Base-by-base conservation (phyloP, 2,329 filamentous ascomycete species). In the Monilinia fructigena region DNA sequence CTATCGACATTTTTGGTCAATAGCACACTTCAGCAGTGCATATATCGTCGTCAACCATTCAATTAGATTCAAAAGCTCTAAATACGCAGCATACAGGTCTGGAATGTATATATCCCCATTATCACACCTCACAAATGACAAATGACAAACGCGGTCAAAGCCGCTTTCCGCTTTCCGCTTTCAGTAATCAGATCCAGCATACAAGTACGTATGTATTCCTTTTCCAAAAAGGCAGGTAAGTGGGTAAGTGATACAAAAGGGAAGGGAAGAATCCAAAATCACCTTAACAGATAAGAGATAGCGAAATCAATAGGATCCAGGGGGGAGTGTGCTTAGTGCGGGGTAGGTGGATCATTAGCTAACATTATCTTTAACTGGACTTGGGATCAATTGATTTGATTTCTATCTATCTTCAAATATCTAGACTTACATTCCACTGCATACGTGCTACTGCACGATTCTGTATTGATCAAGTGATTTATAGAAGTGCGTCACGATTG, bases 151-250 rank as follows among this genome's bases (percentile, higher is more conserved):
- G 20, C 63, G 63, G 35, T 38, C 63, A 54, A 47, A 53, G 63
- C 55, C 63, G 63, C 20, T 66, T 35, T 66, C 63, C 54, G 63
- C 38, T 12, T 40, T 40, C 38, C 31, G 31, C 47, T n/a, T 47
- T 6, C 26, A 20, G 40, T 47, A n/a, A 20, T 4, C 55, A 31
- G 20, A 48, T 60, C 20, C 6, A 60, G 42, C 31, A 56, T 40
- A 4, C 5, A 26, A 5, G 2, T 35, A 31, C 1, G 2, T 20
- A 18, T 26, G 5, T 23, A 18, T 26, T 7, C 26, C 7, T 16
- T 38, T 8, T 16, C 35, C 45, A 20, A 62, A 62, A 62, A 54
- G 23, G 59, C 47, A 62, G 59, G 59, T 62, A 31, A 52, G 6
- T 42, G 48, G 59, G 59, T 62, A 31, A 52, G 6, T 42, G 48